Conservation (phyloP, 2,329 filamentous ascomycete genomes). For the Bimuria novae-zelandiae region DNA sequence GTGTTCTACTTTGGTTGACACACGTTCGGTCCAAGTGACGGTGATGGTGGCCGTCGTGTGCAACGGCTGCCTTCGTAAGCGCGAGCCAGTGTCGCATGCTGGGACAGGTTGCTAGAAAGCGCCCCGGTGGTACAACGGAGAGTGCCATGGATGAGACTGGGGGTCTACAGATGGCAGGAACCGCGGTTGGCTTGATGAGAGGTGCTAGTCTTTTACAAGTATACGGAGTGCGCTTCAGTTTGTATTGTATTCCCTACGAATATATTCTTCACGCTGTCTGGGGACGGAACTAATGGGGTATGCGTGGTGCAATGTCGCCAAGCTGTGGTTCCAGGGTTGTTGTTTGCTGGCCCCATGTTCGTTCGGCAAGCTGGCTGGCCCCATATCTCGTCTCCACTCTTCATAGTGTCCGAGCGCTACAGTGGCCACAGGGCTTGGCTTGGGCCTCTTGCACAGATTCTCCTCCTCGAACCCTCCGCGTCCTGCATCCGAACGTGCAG, state of each 20-base stretch:
- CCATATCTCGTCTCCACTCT: neutral
- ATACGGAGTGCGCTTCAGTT: too few relatives aligned
- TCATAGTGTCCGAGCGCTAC: too few relatives aligned
- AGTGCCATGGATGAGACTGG: neutral
- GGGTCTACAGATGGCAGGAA: too few relatives aligned
- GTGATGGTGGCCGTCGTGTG: neutral
- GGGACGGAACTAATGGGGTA: too few relatives aligned
- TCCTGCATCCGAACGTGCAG: neutral
- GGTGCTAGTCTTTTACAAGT: too few relatives aligned
- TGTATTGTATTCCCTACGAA: too few relatives aligned
- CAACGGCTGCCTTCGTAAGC: neutral
- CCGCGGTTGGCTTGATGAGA: too few relatives aligned
- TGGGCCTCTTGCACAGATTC: conserved; percentile 2
- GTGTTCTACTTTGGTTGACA: too few relatives aligned
- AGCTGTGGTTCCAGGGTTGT: too few relatives aligned
- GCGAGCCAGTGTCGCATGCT: neutral
- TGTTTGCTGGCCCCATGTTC: neutral
- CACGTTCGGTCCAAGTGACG: too few relatives aligned
- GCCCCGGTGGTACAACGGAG: neutral
- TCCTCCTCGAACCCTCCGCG: neutral
- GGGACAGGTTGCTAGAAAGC: neutral
- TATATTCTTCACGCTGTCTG: too few relatives aligned
- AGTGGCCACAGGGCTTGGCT: conserved; percentile 1
- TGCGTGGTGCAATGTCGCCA: too few relatives aligned
- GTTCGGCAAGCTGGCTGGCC: neutral